Conservation (phyloP, 345 rosid genomes). For the Moringa oleifera region DNA sequence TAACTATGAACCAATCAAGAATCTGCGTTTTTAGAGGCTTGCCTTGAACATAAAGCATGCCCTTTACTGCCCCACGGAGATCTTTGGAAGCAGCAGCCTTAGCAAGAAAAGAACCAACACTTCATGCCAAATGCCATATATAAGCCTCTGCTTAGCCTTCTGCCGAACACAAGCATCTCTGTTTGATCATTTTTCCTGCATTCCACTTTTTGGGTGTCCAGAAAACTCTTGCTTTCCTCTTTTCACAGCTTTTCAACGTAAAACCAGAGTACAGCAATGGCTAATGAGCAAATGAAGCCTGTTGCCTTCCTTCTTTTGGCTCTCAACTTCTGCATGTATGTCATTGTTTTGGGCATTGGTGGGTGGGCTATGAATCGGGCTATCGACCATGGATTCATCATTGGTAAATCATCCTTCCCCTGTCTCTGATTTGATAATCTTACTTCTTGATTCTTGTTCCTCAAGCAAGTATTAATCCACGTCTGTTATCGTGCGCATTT, state of each 20-base stretch:
- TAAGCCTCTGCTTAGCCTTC: conserved; percentile 13
- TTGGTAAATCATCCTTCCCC: conserved; percentile 35
- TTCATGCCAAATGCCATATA: conserved; percentile 22
- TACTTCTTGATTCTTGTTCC: too few species aligned
- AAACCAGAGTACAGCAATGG: conserved; percentile 27
- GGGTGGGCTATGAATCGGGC: conserved; percentile 85
- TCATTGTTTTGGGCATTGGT: conserved; percentile 62
- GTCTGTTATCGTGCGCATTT: too few species aligned
- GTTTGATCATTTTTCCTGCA: conserved; percentile 1
- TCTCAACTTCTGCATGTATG: conserved; percentile 77
- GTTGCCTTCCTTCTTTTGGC: conserved; percentile 55
- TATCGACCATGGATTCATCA: conserved; percentile 70
- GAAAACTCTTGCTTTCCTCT: conserved; percentile 5
- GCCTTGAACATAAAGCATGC: conserved; percentile 61
- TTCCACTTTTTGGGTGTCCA: too few species aligned
- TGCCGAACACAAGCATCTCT: conserved; percentile 15
- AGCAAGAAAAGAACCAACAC: conserved; percentile 76
- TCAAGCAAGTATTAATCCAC: too few species aligned
- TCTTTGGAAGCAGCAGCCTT: conserved; percentile 42
- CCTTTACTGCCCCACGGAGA: conserved; percentile 56
- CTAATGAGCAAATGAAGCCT: conserved; percentile 38
- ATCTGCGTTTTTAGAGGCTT: conserved; percentile 21
- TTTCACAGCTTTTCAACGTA: conserved; percentile 14
- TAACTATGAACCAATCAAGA: conserved; percentile 30
- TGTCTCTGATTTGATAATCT: background rate